Evolutionary conservation across 2,329 filamentous ascomycete species (phyloP), one percentile per base, ranked within the genome.

Genomic region (Xylariaceae sp.): DNA sequence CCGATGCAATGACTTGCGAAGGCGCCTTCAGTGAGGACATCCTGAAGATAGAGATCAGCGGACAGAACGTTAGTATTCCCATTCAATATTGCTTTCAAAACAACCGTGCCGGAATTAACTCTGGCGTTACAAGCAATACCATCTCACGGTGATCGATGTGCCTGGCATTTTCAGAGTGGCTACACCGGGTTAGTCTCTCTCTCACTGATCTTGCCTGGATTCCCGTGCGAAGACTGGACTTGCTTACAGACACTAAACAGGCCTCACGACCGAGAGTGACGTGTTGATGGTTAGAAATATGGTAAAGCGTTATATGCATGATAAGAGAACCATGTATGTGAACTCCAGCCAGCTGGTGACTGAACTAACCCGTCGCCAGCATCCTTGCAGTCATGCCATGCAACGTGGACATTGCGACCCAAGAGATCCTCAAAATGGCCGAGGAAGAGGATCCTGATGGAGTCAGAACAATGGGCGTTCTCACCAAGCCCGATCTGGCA

Each of bases 401-500:
- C 46, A 62, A 61, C 23, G 51, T 59, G 3, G 64, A 68, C 29
- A 52, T 56, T 5, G 59, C 61, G 0, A 67, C 59, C 0, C 59
- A 67, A 31, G 57, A 59, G 18, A 59, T 67, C 11, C 43, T 67
- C 4, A 54, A 57, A 30, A 44, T 65, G 1, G 62, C 63, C 2
- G 60, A 55, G 11, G 36, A 55, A 9, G 57, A 52, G 5, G 56
- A 59, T 29, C 50, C 52, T 0, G 27, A 16, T 2, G 53, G 53
- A 43, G 40, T 33, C 8, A 43, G 53, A 18, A 57, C 54, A 4
- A 53, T 57, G 52, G 53, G 47, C 3, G 52, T 57, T 7, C 55
- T 73, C 1, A 73, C 70, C 0, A 73, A 73, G 43, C 65, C 67
- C 0, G 78, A 84, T 41, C 58, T 80, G 0, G 67, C 70, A 0